A percentile compares a stretch with the other conserved stretches of the same genome.
phyloP scores from a whole-genome alignment of 1,284 basidiomycete genomes.

The Moniliophthora roreri region DNA sequence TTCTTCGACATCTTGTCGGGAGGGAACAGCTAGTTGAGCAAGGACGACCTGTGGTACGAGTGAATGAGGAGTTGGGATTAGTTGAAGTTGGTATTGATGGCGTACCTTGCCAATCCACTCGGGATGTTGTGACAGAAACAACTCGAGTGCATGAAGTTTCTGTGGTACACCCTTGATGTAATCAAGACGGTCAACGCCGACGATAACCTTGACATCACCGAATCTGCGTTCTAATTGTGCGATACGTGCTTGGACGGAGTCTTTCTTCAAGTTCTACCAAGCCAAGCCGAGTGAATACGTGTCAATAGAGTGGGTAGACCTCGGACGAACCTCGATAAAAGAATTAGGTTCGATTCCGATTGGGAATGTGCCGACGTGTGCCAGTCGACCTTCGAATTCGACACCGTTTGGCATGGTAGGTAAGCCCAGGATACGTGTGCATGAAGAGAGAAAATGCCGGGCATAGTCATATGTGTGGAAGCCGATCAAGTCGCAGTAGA shows the following conservation, averaged over 20 bases:
- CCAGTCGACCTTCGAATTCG: slow-evolving; percentile 92
- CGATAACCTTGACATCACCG: slow-evolving; percentile 94
- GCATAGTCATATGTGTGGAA: slow-evolving; percentile 99
- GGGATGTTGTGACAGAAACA: slow-evolving; percentile 95
- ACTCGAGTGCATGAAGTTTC: slow-evolving; percentile 94
- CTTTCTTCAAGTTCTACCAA: slow-evolving; percentile 72
- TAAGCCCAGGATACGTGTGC: slow-evolving; percentile 94
- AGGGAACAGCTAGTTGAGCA: slow-evolving; percentile 96
- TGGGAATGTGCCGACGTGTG: slow-evolving; percentile 97
- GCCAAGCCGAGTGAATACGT: slow-evolving; percentile 4
- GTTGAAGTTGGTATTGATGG: slow-evolving; percentile 16
- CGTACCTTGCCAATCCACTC: slow-evolving; percentile 96
- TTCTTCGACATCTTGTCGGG: slow-evolving; percentile 97
- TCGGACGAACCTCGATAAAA: slow-evolving; percentile 71
- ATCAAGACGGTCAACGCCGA: slow-evolving; percentile 96
- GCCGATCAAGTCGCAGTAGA: slow-evolving; percentile 96
- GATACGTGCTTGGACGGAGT: slow-evolving; percentile 80
- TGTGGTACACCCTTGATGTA: slow-evolving; percentile 99
- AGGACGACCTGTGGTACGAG: slow-evolving; percentile 72
- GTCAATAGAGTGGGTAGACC: neutral
- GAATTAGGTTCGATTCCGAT: slow-evolving; percentile 97
- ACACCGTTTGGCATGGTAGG: slow-evolving; percentile 98
- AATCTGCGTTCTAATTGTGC: slow-evolving; percentile 86
- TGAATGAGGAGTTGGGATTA: too few relatives aligned
- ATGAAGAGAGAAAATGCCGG: slow-evolving; percentile 97